Percentiles rank a stretch among this genome's conserved stretches.
These are phyloP conservation scores for Plasmopara viticola DNA, from an alignment of 352 stramenopile species.

Conservation along the genomic window DNA sequence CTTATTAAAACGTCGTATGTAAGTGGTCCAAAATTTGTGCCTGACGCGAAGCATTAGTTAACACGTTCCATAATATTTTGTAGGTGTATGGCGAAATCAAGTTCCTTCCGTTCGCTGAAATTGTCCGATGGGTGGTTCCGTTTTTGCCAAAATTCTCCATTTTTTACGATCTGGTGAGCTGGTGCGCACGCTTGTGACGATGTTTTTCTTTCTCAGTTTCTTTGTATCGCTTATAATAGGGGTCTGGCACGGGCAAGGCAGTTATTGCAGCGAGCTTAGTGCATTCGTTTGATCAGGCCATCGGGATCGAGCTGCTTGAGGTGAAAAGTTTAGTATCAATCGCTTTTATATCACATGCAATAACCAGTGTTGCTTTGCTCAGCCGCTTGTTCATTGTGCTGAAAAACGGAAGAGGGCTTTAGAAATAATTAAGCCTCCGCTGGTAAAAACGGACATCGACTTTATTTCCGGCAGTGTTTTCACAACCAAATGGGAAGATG, in stretches of 20 bases:
- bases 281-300: slow-evolving; percentile 77
- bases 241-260: slow-evolving; percentile 74
- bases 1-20: slow-evolving; percentile 78
- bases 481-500: slow-evolving; percentile 58
- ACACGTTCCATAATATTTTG: too few relatives aligned
- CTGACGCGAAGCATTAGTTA: too few relatives aligned
- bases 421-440: slow-evolving; percentile 30
- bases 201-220: background rate
- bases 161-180: slow-evolving; percentile 76
- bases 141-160: slow-evolving; percentile 59
- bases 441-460: slow-evolving; percentile 58
- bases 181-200: background rate
- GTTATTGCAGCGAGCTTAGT: slow-evolving; percentile 71
- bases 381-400: slow-evolving; percentile 68
- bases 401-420: slow-evolving; percentile 64
- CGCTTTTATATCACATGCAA: too few relatives aligned
- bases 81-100: slow-evolving; percentile 82
- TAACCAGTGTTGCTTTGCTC: background rate
- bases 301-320: slow-evolving; percentile 76
- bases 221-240: slow-evolving; percentile 38
- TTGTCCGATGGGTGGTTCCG: slow-evolving; percentile 55
- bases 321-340: slow-evolving; percentile 13
- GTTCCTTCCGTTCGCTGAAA: slow-evolving; percentile 80
- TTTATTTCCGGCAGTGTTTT: slow-evolving; percentile 67
- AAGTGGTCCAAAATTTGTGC: slow-evolving; percentile 5